Percentiles rank a stretch among this genome's conserved stretches.
Evolutionary conservation across 352 stramenopile genomes (phyloP).

Genomic region (Salisapilia sapeloensis): DNA sequence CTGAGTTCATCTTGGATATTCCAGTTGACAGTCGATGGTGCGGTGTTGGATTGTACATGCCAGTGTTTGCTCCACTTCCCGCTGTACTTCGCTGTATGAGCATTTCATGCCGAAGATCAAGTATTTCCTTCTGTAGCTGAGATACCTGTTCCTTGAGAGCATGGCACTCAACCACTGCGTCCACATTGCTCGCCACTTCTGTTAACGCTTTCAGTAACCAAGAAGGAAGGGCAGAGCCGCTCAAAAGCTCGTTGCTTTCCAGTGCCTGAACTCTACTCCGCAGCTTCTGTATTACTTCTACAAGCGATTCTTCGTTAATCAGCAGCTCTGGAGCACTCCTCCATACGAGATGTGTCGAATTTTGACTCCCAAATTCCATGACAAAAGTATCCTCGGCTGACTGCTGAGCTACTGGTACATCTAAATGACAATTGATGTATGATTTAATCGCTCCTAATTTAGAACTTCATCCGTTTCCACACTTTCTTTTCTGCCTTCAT

Average conservation of each 20-base stretch:
- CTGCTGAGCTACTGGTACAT: no score
- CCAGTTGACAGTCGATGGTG: slow-evolving; percentile 34
- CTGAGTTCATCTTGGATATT: neutral
- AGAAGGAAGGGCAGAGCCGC: slow-evolving; percentile 31
- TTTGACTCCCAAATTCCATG: slow-evolving; percentile 19
- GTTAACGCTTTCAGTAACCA: slow-evolving; percentile 61
- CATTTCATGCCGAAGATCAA: slow-evolving; percentile 64
- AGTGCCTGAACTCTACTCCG: slow-evolving; percentile 38
- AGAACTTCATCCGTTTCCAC: no score
- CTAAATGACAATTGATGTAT: no score
- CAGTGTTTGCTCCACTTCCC: neutral
- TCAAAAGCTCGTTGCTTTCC: slow-evolving; percentile 66
- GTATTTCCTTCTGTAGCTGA: slow-evolving; percentile 60
- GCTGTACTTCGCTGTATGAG: slow-evolving; percentile 34
- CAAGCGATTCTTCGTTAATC: slow-evolving; percentile 62
- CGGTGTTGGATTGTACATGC: slow-evolving; percentile 24
- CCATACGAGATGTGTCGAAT: slow-evolving; percentile 35
- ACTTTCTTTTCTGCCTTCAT: no score
- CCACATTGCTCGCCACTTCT: slow-evolving; percentile 65
- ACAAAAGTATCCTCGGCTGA: no score
- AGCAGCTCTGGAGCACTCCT: slow-evolving; percentile 49
- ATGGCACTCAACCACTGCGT: slow-evolving; percentile 67
- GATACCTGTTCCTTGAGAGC: slow-evolving; percentile 50
- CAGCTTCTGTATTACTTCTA: slow-evolving; percentile 59
- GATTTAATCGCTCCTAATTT: no score